These are phyloP conservation scores for Saturnispora hagleri DNA, from an alignment of 805 yeast species.

Conservation along the genomic window DNA sequence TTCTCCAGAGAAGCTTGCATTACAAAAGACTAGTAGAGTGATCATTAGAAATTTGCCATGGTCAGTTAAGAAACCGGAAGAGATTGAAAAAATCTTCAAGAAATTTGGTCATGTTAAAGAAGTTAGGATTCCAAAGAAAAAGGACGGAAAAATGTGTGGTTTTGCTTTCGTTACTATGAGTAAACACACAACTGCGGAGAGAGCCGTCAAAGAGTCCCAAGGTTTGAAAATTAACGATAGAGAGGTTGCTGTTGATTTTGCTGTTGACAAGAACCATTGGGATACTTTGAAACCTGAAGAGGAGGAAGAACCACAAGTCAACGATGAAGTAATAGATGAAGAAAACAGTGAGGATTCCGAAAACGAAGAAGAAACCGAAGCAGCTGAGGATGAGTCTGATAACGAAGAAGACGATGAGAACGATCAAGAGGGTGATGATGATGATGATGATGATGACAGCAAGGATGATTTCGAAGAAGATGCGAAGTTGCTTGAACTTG, in stretches of 20 bases:
- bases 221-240: slow-evolving; percentile 83
- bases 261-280: slow-evolving; percentile 85
- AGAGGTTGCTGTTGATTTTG: slow-evolving; percentile 89
- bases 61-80: slow-evolving; percentile 77
- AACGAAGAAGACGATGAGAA: slow-evolving; percentile 28
- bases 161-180: slow-evolving; percentile 93
- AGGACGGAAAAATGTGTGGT: slow-evolving; percentile 85
- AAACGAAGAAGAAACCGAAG: slow-evolving; percentile 29
- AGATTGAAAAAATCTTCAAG: slow-evolving; percentile 57
- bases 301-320: slow-evolving; percentile 32
- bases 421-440: slow-evolving; percentile 21
- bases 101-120: slow-evolving; percentile 82
- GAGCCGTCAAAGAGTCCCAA: slow-evolving; percentile 65
- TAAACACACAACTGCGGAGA: slow-evolving; percentile 64
- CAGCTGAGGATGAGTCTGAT: slow-evolving; percentile 28
- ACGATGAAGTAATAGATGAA: slow-evolving; percentile 27
- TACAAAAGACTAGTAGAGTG: slow-evolving; percentile 65
- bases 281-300: slow-evolving; percentile 42
- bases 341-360: slow-evolving; percentile 14
- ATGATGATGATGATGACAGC: slow-evolving; percentile 14
- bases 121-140: slow-evolving; percentile 80
- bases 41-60: slow-evolving; percentile 92
- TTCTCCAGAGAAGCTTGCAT: slow-evolving; percentile 16
- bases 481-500: slow-evolving; percentile 24
- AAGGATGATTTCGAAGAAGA: slow-evolving; percentile 18